Base-by-base conservation (phyloP, 345 rosid species). In the Alliaria petiolata region DNA sequence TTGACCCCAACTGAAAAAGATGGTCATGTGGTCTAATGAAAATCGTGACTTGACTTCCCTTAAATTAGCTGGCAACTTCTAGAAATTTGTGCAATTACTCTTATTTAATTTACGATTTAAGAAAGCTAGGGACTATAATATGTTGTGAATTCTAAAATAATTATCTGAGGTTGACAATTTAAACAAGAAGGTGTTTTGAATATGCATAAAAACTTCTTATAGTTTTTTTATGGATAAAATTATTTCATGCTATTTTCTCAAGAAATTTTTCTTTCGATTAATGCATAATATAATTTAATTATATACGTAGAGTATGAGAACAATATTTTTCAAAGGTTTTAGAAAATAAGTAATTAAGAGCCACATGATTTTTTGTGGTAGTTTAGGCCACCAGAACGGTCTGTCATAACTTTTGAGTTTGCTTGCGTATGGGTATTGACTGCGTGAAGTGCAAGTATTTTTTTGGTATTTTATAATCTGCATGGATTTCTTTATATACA, bases 1-100 rank as follows among this genome's bases (percentile, higher is more conserved):
- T 65, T 50, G 36, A 66, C 31, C 17, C 17, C 10, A 66, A 66
- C 36, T 65, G 67, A 74, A 66, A 74, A 66, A n/a, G 61, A 39
- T 65, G 68, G 62, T 71, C 44, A 61, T 13, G 36, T 3, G 30
- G 34, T 67, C 56, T 20, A 52, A 67, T 16, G 69, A 67, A 60
- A 67, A 68, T 60, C 74, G 26, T 61, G 74, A 75, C 78, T 68
- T 68, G 68, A 74, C 66, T 66, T 67, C 67, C 12, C 3, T 38
- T 6, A 1, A 12, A 53, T 49, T 43, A 72, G 56, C 42, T 72
- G 65, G 71, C 77, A 43, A 46, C 50, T 25, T 43, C 40, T 44
- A 42, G 69, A 63, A 5, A 22, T 35, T 33, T 71, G n/a, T 49
- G 34, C 8, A 36, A 56, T 47, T 22, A 30, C 4, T 8, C 49